Evolutionary conservation across 2,329 filamentous ascomycete species (phyloP).

Genomic region (Cladosporium sp.): DNA sequence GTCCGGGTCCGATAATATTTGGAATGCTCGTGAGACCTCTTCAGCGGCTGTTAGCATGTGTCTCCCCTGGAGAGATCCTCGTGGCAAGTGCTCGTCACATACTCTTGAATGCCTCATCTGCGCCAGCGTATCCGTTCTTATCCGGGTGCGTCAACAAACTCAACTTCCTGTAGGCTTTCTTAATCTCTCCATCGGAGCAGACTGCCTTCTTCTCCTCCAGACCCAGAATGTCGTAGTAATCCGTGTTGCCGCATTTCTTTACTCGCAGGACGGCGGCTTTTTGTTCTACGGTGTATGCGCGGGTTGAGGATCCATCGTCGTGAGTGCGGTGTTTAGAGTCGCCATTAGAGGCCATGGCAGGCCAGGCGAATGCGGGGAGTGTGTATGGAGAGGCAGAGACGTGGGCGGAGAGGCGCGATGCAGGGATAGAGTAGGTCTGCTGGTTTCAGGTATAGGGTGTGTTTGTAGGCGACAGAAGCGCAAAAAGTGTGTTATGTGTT

Average conservation of each 20-base stretch:
- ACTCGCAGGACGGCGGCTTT: slow-evolving; percentile 89
- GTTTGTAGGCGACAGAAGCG: neutral
- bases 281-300: slow-evolving; percentile 82
- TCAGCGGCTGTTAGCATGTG: slow-evolving; percentile 2
- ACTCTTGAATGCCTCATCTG: slow-evolving; percentile 97
- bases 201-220: slow-evolving; percentile 61
- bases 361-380: neutral
- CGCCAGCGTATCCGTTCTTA: slow-evolving; percentile 94
- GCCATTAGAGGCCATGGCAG: slow-evolving; percentile 6
- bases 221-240: slow-evolving; percentile 92
- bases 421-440: neutral
- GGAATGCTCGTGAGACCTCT: slow-evolving; percentile 91
- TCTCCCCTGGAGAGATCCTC: neutral
- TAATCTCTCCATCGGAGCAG: slow-evolving; percentile 79
- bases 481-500: no score
- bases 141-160: slow-evolving; percentile 94
- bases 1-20: slow-evolving; percentile 86
- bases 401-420: neutral
- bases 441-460: neutral
- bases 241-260: slow-evolving; percentile 74
- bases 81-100: slow-evolving; percentile 28
- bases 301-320: slow-evolving; percentile 71
- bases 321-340: slow-evolving; percentile 53
- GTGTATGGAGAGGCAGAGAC: neutral
- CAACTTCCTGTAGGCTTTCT: slow-evolving; percentile 95